These are phyloP conservation scores for Pythium vanterpoolii DNA, from an alignment of 352 stramenopile species.

Conservation along the genomic window DNA sequence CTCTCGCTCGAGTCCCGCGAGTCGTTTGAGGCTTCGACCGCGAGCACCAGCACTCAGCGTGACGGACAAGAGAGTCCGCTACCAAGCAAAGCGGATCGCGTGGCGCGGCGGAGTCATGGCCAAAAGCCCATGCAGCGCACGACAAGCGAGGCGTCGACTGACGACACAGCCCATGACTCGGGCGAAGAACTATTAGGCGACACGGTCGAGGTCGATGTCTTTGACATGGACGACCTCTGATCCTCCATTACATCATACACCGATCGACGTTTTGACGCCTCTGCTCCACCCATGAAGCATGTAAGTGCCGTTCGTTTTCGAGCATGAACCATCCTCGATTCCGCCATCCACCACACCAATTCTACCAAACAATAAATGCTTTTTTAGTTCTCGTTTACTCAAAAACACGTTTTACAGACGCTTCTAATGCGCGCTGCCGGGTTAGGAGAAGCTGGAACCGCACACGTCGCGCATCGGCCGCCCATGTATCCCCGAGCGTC, in stretches of 20 bases:
- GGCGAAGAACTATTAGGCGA: constrained; percentile 22
- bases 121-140: constrained; percentile 23
- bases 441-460: background rate
- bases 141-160: constrained; percentile 34
- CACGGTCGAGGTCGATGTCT: constrained; percentile 32
- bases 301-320: background rate
- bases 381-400: background rate
- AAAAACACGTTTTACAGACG: background rate
- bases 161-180: constrained; percentile 31
- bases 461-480: background rate
- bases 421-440: constrained; percentile 9
- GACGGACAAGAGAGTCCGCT: background rate
- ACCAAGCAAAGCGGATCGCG: background rate
- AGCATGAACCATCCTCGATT: background rate
- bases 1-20: constrained; percentile 64
- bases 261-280: background rate
- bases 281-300: background rate
- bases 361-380: constrained; percentile 12
- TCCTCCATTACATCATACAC: background rate
- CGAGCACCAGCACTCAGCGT: constrained; percentile 17
- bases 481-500: constrained; percentile 18
- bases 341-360: background rate
- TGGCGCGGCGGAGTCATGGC: background rate
- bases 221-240: constrained; percentile 71
- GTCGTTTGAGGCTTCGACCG: constrained; percentile 41